Evolutionary conservation across 2,329 filamentous ascomycete species (phyloP).

Genomic region (Ceratocystis albifundus): DNA sequence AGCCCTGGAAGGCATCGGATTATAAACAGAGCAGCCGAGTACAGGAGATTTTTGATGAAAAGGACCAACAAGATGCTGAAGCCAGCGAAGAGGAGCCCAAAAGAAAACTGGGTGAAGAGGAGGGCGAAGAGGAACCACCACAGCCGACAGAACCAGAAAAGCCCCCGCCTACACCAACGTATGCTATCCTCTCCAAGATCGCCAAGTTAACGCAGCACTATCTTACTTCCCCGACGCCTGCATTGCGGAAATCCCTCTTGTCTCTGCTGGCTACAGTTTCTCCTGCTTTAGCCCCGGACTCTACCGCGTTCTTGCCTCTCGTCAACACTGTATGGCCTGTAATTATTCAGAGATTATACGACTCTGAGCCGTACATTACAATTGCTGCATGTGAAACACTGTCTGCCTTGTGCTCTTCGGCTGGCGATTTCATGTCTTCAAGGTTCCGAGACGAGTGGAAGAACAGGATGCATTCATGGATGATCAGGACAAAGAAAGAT

Average conservation of each 20-base stretch:
- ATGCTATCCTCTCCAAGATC: constrained; percentile 70
- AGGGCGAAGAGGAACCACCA: constrained; percentile 30
- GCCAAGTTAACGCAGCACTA: constrained; percentile 79
- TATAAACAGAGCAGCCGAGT: constrained; percentile 20
- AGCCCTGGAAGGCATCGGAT: constrained; percentile 29
- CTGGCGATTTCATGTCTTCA: constrained; percentile 69
- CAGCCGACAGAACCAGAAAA: constrained; percentile 37
- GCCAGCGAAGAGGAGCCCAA: constrained; percentile 24
- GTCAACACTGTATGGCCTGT: constrained; percentile 89
- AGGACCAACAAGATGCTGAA: constrained; percentile 26
- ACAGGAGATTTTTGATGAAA: constrained; percentile 22
- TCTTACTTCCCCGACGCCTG: constrained; percentile 70
- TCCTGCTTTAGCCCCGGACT: constrained; percentile 59
- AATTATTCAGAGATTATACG: constrained; percentile 54
- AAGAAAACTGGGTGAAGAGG: constrained; percentile 26
- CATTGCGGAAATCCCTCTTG: constrained; percentile 66
- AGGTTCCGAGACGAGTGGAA: constrained; percentile 66
- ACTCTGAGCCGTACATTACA: constrained; percentile 55
- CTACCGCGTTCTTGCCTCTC: constrained; percentile 75
- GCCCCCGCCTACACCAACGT: constrained; percentile 62
- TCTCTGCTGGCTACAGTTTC: constrained; percentile 62
- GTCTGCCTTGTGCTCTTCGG: constrained; percentile 53
- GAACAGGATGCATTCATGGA: constrained; percentile 36
- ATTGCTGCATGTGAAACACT: constrained; percentile 61
- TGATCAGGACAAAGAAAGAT: constrained; percentile 34